phyloP scores from a whole-genome alignment of 495 filamentous ascomycete genomes.

The Penicillium herquei region DNA sequence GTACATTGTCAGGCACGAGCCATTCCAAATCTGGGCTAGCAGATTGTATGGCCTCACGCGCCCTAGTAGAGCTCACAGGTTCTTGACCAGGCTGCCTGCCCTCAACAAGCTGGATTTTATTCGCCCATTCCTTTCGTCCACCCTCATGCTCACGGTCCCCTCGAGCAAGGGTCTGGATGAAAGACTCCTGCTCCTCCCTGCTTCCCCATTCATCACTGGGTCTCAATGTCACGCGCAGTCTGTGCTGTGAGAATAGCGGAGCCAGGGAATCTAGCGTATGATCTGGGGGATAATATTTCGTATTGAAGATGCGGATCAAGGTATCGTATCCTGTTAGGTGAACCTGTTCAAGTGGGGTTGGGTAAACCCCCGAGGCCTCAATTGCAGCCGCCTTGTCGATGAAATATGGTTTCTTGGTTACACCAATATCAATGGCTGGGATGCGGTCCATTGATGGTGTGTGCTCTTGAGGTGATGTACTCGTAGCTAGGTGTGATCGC shows the following conservation, averaged over 20 bases:
- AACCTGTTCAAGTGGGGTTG: constrained; percentile 54
- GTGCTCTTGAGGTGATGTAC: not conserved
- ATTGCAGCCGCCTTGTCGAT: constrained; percentile 78
- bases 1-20: constrained; percentile 64
- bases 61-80: constrained; percentile 75
- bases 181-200: constrained; percentile 56
- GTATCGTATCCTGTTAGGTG: constrained; percentile 90
- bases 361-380: constrained; percentile 51
- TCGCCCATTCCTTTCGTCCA: constrained; percentile 64
- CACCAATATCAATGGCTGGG: constrained; percentile 67
- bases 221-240: constrained; percentile 70
- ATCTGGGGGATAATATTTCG: constrained; percentile 75
- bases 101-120: constrained; percentile 67
- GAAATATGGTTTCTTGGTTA: constrained; percentile 82
- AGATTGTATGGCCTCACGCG: constrained; percentile 59
- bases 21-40: constrained; percentile 55
- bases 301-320: constrained; percentile 74
- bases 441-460: constrained; percentile 18
- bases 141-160: constrained; percentile 57
- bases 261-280: constrained; percentile 56
- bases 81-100: constrained; percentile 52
- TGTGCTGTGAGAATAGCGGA: constrained; percentile 67
- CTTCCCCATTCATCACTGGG: constrained; percentile 66
- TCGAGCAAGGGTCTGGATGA: constrained; percentile 49
- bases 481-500: constrained; percentile 28